Evolutionary conservation across 352 stramenopile species (phyloP), one percentile per base, ranked within the genome.

Genomic region (Blastocystis sp.): DNA sequence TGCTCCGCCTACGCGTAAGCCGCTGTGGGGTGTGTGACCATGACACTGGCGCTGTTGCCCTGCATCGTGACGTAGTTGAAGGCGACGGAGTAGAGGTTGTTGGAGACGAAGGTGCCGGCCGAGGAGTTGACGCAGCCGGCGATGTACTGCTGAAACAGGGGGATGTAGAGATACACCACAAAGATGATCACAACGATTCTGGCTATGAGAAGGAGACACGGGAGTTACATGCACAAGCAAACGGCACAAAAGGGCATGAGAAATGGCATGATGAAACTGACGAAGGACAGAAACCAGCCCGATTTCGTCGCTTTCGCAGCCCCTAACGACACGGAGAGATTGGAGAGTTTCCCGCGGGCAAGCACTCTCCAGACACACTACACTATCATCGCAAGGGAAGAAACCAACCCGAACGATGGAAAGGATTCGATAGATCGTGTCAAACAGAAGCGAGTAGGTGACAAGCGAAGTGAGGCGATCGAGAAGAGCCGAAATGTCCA

Each of bases 51-150:
- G 10, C 14, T 81, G 3, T 81, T 54, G 38, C 43, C 71, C 45
- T 81, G 43, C 71, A 81, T 64, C 3, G 71, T 38, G 6, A 81
- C 52, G 28, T 64, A 64, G 66, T 81, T 81, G 2, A 40, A n/a
- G 7, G 52, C 71, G 4, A 81, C 28, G 48, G 48, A 34, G 7
- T 81, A 38, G 3, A 81, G 48, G 66, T 81, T 81, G 11, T n/a
- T 2, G 4, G 40, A 66, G 17, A 81, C 3, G 14, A 64, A 81
- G 57, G 40, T 81, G 43, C 71, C 71, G 7, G 38, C 17, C 14
- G 38, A 11, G 21, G 71, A 68, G 17, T 64, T 21, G 7, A 81
- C 71, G 43, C 71, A 81, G 28, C 71, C 71, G 2, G 19, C 10
- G 21, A 81, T 63, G 24, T 81, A 81, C 17, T 40, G 42, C 10